Base-by-base conservation (phyloP, 441 rosid genomes). In the Adansonia gregorii region DNA sequence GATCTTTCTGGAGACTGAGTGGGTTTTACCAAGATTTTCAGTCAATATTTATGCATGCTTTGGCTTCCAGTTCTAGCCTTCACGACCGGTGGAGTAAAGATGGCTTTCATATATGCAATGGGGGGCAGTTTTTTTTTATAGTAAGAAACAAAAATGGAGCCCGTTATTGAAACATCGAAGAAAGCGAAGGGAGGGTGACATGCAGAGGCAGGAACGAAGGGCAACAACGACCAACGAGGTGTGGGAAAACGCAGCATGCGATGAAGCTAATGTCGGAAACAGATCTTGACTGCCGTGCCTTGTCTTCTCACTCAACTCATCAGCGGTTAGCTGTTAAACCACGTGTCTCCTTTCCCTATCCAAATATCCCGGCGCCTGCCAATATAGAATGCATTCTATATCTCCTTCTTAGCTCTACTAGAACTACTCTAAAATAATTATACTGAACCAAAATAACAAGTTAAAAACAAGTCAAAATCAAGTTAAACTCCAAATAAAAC, bases 211-310 rank as follows among this genome's bases (percentile, higher is more conserved):
- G 35, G 60, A 24, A 78, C 81, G 73, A 65, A 54, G 70, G 70
- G 71, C 76, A 66, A 14, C 76, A 61, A 14, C 77, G 77, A 79
- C 68, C 78, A 72, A 77, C 73, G 83, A 86, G 82, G 83, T 51
- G 83, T 77, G 59, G 83, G 79, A 64, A 65, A 46, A 61, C 76
- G 63, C 35, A 61, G 77, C 80, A 24, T 64, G 48, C 73, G 72
- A 77, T 45, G 77, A 79, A 79, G 68, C 80, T 78, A 80, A 74
- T 80, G 84, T 78, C 76, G 78, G 82, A 51, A 27, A 64, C 10
- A 46, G 52, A 49, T 11, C 22, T 77, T 66, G 70, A 22, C 73
- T 20, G 41, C 63, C 74, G 60, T 41, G 74, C 58, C 65, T 58
- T 35, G 64, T 60, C 54, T 31, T 2, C 72, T 20, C 39, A 22